Conservation (phyloP, 2,329 filamentous ascomycete genomes). For the Alternaria atra region DNA sequence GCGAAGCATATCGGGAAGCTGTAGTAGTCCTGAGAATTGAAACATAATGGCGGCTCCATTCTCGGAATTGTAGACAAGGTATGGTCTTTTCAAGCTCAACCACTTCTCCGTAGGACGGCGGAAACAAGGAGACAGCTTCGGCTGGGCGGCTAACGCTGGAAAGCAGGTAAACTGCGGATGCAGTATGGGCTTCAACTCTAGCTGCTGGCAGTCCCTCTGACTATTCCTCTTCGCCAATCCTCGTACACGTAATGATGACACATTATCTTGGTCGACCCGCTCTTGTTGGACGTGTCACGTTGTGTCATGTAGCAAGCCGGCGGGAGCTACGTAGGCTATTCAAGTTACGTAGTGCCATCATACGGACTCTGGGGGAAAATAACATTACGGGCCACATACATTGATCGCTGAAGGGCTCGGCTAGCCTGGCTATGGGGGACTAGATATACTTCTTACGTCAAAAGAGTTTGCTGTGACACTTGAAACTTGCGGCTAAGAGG, state of each 20-base stretch:
- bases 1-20: neutral
- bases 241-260: conserved; percentile 16
- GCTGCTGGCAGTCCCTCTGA: conserved; percentile 4
- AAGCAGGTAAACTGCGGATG: conserved; percentile 6
- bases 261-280: conserved; percentile 11
- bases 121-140: conserved; percentile 12
- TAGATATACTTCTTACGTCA: neutral
- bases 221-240: conserved; percentile 19
- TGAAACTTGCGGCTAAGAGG: neutral
- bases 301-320: conserved; percentile 22
- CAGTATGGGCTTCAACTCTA: neutral
- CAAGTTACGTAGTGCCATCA: conserved; percentile 13
- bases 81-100: conserved; percentile 29
- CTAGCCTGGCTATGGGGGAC: neutral
- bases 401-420: too few relatives aligned
- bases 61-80: neutral
- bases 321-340: conserved; percentile 16
- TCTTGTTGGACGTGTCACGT: conserved; percentile 24
- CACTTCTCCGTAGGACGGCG: conserved; percentile 14
- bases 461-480: neutral
- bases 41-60: conserved; percentile 4
- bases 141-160: conserved; percentile 22
- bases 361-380: neutral
- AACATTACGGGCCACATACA: neutral
- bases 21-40: neutral